Evolutionary conservation across 2,329 filamentous ascomycete genomes (phyloP).

Genomic region (Colletotrichum filicis): DNA sequence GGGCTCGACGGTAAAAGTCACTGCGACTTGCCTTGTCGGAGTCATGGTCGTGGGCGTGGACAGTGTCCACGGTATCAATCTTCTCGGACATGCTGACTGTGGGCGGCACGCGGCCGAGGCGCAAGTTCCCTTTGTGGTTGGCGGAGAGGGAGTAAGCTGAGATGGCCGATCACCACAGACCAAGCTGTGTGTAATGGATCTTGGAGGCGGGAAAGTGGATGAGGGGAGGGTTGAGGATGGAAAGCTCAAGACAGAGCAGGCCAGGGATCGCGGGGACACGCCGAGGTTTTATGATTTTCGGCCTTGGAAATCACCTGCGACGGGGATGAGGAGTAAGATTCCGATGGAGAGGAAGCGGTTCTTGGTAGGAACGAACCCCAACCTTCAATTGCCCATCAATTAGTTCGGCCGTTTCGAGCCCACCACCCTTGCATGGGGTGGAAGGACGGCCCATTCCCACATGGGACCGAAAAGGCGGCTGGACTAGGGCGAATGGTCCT

Average conservation of each 20-base stretch:
- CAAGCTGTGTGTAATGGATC: slow-evolving; percentile 6
- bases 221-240: slow-evolving; percentile 31
- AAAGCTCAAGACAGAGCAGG: slow-evolving; percentile 24
- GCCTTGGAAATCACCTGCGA: not conserved
- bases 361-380: slow-evolving; percentile 17
- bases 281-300: slow-evolving; percentile 36
- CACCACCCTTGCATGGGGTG: slow-evolving; percentile 24
- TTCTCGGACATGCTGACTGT: slow-evolving; percentile 30
- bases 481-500: slow-evolving; percentile 13
- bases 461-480: slow-evolving; percentile 33
- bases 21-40: slow-evolving; percentile 29
- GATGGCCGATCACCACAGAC: slow-evolving; percentile 27
- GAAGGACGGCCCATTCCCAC: slow-evolving; percentile 22
- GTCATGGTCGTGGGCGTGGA: slow-evolving; percentile 31
- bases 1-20: fast-evolving
- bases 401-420: slow-evolving; percentile 12
- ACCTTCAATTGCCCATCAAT: slow-evolving; percentile 12
- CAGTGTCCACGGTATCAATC: slow-evolving; percentile 30
- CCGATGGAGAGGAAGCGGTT: slow-evolving; percentile 20
- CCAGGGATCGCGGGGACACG: slow-evolving; percentile 29
- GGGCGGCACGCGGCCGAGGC: slow-evolving; percentile 14
- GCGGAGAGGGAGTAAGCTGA: not conserved
- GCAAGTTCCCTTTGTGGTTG: not conserved
- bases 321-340: slow-evolving; percentile 22
- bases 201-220: slow-evolving; percentile 7